Base-by-base conservation (phyloP, 306 rosid genomes). In the Cicer cuneatum region DNA sequence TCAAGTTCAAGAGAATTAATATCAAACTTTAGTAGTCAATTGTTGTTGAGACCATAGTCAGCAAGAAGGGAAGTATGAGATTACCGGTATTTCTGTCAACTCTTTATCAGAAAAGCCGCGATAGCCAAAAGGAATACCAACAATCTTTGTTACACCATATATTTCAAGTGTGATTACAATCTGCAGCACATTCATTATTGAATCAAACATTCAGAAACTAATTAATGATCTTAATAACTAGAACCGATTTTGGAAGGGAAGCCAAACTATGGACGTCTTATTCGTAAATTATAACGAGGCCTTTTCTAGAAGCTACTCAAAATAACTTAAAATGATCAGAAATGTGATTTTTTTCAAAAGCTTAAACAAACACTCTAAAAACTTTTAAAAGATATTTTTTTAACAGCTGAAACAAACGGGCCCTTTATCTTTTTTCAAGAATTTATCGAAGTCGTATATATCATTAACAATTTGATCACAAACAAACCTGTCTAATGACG, bases 161-260 rank as follows among this genome's bases (percentile, higher is more conserved):
- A 92, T 90, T 85, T 95, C 98, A n/a, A 95, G 99, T 45, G 99
- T 92, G 84, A 95, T 85, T 13, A 95, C 98, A 79, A 95, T 90
- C 99, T 95, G 98, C 86, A 85, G 66, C 75, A 80, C 57, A 78
- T 66, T 57, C 59, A 69, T 42, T 72, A 81, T 45, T 61, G 42
- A 75, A 69, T 21, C 66, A 72, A 74, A 73, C 49, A 63, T 39
- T 41, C 33, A 70, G 54, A 83, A 70, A 56, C 48, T 49, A 42
- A 15, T n/a, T 38, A 62, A 21, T 61, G 33, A 75, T 40, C 69
- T 62, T 69, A 33, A 48, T 38, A 39, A 57, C 56, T 49, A 59
- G 48, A 73, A 49, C 64, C 6, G 35, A 15, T 42, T 10, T 69
- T 66, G 39, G 16, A 35, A 79, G n/a, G 53, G 68, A 63, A 54